Conservation (phyloP, 2,329 filamentous ascomycete genomes). For the Cytospora piceicola region DNA sequence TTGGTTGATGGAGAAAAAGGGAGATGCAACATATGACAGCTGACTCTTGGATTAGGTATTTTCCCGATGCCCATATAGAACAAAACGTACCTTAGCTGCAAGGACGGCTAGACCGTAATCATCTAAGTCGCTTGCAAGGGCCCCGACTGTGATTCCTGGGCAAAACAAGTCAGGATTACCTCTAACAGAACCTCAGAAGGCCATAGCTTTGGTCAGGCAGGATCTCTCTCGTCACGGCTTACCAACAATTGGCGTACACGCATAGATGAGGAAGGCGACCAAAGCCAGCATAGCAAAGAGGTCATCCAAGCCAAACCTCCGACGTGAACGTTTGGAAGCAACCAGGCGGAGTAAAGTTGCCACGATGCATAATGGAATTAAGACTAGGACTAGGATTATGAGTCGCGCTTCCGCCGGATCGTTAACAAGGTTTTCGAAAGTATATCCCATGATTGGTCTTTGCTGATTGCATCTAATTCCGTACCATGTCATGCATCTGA, state of each 20-base stretch:
- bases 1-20: constrained; percentile 27
- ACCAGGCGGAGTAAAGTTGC: constrained; percentile 13
- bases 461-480: too few relatives aligned
- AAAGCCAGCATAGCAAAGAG: constrained; percentile 12
- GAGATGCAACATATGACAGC: constrained; percentile 5
- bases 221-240: neutral
- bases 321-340: constrained; percentile 3
- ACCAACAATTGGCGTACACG: neutral
- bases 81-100: neutral
- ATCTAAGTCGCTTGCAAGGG: neutral
- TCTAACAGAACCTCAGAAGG: neutral
- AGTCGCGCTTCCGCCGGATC: neutral
- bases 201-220: neutral
- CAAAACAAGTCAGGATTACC: neutral
- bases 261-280: constrained; percentile 13
- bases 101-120: neutral
- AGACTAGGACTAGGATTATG: neutral
- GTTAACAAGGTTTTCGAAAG: neutral
- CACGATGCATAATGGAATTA: neutral
- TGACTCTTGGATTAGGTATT: neutral
- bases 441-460: too few relatives aligned
- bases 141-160: neutral
- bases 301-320: constrained; percentile 21
- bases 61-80: neutral
- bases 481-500: too few relatives aligned